These are phyloP conservation scores for Debaryomycetaceae sp. DNA, from an alignment of 1,139 yeast genomes.

Conservation along the genomic window DNA sequence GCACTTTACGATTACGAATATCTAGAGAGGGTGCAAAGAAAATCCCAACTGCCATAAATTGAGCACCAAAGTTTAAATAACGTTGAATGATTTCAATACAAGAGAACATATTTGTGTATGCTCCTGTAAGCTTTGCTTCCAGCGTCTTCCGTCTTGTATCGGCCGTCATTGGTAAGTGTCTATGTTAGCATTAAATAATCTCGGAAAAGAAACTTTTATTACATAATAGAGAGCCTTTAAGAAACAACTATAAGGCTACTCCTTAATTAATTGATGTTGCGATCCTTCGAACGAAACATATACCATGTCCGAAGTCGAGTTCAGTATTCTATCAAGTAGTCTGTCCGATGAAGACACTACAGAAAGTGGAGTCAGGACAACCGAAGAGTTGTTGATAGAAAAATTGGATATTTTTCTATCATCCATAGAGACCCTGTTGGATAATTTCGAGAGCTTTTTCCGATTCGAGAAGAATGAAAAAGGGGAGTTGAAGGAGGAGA, in stretches of 20 bases:
- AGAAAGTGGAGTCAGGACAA: slow-evolving; percentile 11
- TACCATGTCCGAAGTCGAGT: slow-evolving; percentile 8
- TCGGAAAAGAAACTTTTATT: slow-evolving; percentile 1
- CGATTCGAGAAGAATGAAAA: slow-evolving; percentile 24
- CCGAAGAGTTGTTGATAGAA: slow-evolving; percentile 50
- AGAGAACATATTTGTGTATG: no score
- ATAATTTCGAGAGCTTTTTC: slow-evolving; percentile 50
- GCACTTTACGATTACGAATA: slow-evolving; percentile 23
- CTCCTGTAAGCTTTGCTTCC: no score
- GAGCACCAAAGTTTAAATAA: no score
- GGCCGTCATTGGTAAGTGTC: not conserved
- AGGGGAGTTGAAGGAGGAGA: slow-evolving; percentile 7
- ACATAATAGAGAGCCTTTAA: not conserved
- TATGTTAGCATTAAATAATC: not conserved
- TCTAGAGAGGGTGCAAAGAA: slow-evolving; percentile 14
- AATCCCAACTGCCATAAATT: not conserved
- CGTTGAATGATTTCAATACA: no score
- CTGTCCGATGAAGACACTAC: slow-evolving; percentile 7
- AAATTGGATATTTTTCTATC: slow-evolving; percentile 50
- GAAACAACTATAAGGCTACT: not conserved
- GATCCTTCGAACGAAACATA: not conserved
- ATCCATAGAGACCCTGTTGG: slow-evolving; percentile 52
- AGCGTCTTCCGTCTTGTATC: not conserved
- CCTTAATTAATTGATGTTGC: not conserved
- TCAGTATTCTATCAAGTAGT: slow-evolving; percentile 12